These are phyloP conservation scores for Beauveria australis DNA, from an alignment of 2,329 filamentous ascomycete genomes.

Conservation along the genomic window DNA sequence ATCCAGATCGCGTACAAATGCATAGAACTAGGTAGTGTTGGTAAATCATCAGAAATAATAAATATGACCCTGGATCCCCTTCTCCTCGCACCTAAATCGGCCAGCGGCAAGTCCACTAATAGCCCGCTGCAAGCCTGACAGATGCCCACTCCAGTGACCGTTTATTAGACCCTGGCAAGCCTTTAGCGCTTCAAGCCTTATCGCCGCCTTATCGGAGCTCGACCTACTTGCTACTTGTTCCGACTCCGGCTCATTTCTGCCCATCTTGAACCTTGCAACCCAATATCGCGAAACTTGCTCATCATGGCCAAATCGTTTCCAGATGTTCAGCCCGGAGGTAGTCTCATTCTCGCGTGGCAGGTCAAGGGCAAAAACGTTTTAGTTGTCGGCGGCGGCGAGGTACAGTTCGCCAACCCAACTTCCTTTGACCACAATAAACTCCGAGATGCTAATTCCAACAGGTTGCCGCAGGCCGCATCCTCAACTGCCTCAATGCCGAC, in stretches of 20 bases:
- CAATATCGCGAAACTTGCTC: background rate
- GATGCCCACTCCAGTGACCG: background rate
- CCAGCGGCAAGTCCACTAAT: background rate
- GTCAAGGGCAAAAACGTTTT: conserved; percentile 80
- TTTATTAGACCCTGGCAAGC: background rate
- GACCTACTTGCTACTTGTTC: background rate
- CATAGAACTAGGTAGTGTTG: too few relatives aligned
- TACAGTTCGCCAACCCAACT: conserved; percentile 32
- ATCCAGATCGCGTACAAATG: too few relatives aligned
- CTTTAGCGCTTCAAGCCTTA: conserved; percentile 8
- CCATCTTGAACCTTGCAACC: conserved; percentile 4
- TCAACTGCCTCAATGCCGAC: conserved; percentile 91
- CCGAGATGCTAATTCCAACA: conserved; percentile 29
- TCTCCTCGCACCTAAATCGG: too few relatives aligned
- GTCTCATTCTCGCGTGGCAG: conserved; percentile 93
- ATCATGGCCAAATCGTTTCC: conserved; percentile 52
- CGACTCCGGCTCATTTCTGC: conserved; percentile 4
- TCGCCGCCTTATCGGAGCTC: conserved; percentile 15
- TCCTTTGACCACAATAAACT: background rate
- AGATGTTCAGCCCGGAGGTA: conserved; percentile 80
- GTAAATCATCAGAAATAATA: too few relatives aligned
- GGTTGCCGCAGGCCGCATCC: conserved; percentile 91
- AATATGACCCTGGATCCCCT: too few relatives aligned
- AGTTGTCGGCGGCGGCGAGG: conserved; percentile 93
- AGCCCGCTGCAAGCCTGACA: background rate